Base-by-base conservation (phyloP, 2,329 filamentous ascomycete species). In the Cordyceps javanica region DNA sequence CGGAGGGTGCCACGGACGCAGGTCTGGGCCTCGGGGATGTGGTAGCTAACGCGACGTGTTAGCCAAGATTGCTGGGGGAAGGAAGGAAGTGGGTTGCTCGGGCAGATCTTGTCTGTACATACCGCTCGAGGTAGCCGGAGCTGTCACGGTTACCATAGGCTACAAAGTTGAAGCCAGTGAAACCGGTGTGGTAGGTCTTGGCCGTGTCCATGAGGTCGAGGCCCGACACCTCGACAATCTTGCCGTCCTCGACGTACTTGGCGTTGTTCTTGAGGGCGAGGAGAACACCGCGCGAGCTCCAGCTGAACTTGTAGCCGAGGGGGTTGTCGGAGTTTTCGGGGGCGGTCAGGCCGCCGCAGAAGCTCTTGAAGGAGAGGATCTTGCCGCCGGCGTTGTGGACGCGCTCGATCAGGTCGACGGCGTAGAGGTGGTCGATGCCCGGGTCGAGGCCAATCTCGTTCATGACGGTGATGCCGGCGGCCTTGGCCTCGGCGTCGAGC, bases 131-230 rank as follows among this genome's bases (percentile, higher is more conserved):
- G 84, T 94, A 97, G 9, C 83, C 80, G 16, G 90, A 94, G 21
- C 87, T 92, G 75, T 97, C 92, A 65, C 92, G 82, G 84, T 97
- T 97, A 59, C 89, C 89, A 76, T 97, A 97, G 42, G 88, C 91
- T 64, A 97, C 91, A 66, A 96, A 93, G 53, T 88, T 87, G 72
- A 86, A 97, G 60, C 21, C 69, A 36, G 89, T 89, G 78, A 91
- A 95, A 78, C 93, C 94, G 74, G 82, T 85, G 82, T 96, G 96
- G 82, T 96, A 97, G 51, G 91, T 90, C 81, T 95, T 93, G 41
- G 92, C 91, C 51, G 82, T 83, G 61, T 77, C 86, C 93, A 97
- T 97, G 61, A 97, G 81, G 42, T 92, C 88, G 63, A 77, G 72
- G 32, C 82, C 81, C 7, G 75, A 74, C 32, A 91, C 79, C 58